A percentile compares a stretch with the other conserved stretches of the same genome.
These are phyloP conservation scores for Globisporangium nagaii DNA, from an alignment of 352 stramenopile genomes.

Conservation along the genomic window DNA sequence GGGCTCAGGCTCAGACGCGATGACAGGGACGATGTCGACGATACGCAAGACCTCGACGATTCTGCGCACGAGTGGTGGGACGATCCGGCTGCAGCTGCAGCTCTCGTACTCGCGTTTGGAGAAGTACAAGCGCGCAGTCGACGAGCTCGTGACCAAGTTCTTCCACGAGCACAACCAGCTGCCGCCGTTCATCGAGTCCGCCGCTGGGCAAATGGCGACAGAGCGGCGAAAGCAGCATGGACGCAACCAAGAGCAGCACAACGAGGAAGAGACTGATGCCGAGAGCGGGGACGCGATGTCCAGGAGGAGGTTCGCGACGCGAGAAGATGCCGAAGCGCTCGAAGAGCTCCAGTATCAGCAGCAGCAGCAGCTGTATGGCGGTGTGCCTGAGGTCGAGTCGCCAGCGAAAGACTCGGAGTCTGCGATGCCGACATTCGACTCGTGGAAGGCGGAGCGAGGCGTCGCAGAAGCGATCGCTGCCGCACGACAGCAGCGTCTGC, in stretches of 20 bases:
- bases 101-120: slow-evolving; percentile 57
- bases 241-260: slow-evolving; percentile 25
- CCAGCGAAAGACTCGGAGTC: slow-evolving; percentile 4
- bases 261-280: slow-evolving; percentile 15
- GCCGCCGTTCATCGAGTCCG: slow-evolving; percentile 47
- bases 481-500: neutral
- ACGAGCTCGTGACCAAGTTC: slow-evolving; percentile 56
- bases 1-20: neutral
- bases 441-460: slow-evolving; percentile 14
- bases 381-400: slow-evolving; percentile 9
- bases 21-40: slow-evolving; percentile 3
- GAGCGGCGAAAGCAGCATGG: slow-evolving; percentile 8
- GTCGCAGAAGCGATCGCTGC: neutral
- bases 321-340: slow-evolving; percentile 9
- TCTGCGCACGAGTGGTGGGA: slow-evolving; percentile 28
- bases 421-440: slow-evolving; percentile 16
- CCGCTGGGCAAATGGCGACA: slow-evolving; percentile 2
- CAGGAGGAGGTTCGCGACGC: neutral
- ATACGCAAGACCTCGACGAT: slow-evolving; percentile 1
- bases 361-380: slow-evolving; percentile 1
- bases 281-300: neutral
- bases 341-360: slow-evolving; percentile 5
- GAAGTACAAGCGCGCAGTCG: slow-evolving; percentile 47
- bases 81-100: slow-evolving; percentile 54
- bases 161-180: slow-evolving; percentile 47